Base-by-base conservation (phyloP, 257 asterid genomes). In the Hygrophila difformis region DNA sequence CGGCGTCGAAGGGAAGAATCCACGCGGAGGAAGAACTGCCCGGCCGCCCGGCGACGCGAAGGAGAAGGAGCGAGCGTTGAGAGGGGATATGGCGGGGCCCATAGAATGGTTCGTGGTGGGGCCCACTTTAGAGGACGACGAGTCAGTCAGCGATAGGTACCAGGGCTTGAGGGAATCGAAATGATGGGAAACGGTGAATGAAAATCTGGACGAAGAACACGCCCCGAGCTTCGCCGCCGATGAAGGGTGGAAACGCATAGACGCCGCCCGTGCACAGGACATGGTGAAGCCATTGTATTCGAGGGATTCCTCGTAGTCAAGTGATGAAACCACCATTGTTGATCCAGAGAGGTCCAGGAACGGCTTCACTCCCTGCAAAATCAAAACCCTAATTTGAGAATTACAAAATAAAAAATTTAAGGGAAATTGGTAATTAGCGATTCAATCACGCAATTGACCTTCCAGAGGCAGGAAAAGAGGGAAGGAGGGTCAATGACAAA, bases 401-500 rank as follows among this genome's bases (percentile, higher is more conserved):
- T 33, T 5, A 33, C 37, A 6, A n/a, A n/a, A n/a, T n/a, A n/a
- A n/a, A n/a, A n/a, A n/a, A n/a, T n/a, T n/a, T n/a, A n/a, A 33
- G 26, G 24, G 7, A 2, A 12, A 6, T 19, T 8, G 21, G n/a
- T n/a, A n/a, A n/a, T n/a, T n/a, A n/a, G n/a, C n/a, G n/a, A n/a
- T n/a, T n/a, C n/a, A n/a, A n/a, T n/a, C n/a, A n/a, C n/a, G n/a
- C n/a, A n/a, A n/a, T 3, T 1, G 70, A 91, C 99, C 99, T 86
- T 91, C 99, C 99, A 91, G 40, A 91, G 75, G 64, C 80, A 86
- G 9, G 94, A 68, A 72, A 91, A 82, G 22, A 82, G 71, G 12
- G 96, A 74, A 0, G 99, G 99, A 11, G 99, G 94, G 49, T 91
- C 99, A 44, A 91, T 82, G 47, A 80, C 78, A 65, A 91, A 91